Evolutionary conservation across 192 early-diverging fungal genomes (phyloP), one percentile per base, ranked within the genome.

Genomic region (Rhizoclosmatium globosum): DNA sequence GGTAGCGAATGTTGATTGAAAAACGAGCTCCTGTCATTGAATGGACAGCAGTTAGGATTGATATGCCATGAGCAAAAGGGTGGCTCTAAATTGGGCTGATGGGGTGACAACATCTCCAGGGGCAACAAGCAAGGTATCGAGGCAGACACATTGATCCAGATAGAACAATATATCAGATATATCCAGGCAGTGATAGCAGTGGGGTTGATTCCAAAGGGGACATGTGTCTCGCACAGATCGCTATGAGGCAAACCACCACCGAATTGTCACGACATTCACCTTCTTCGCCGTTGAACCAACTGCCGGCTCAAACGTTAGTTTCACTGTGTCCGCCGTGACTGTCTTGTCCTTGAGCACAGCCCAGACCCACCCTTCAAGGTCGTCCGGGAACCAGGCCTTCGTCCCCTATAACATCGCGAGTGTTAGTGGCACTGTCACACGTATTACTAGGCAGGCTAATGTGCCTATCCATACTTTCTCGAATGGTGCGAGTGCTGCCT

Each of bases 361-460:
- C 64, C 90, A 89, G 73, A 93, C 85, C 93, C 94, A 97, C 13
- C 91, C 95, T 62, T 95, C 93, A 57, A 88, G 86, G 1, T 89
- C 87, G 74, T 97, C 95, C 75, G 87, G 86, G 78, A 96, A 93
- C 96, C 96, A 98, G 53, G 95, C 96, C 60, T 87, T 83, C 50
- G 85, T 86, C 42, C 85, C 85, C 82, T 86, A 74, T 15, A 73
- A 15, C 47, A 13, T 38, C 6, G 17, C 6, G 50, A 53, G 6
- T 53, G 50, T 53, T 17, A 53, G 50, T 31, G 31, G 31, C 31
- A 31, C 31, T 31, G 31, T 31, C 31, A 31, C 31, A 31, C 31
- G 31, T 31, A 31, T 31, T 31, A 31, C 31, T 31, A 31, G 31
- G 0, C 31, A 31, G 31, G 31, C 31, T 31, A 31, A 31, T 31